These are phyloP conservation scores for Rhynchospora breviuscula DNA, from an alignment of 176 grass and related monocot genomes.

Conservation along the genomic window DNA sequence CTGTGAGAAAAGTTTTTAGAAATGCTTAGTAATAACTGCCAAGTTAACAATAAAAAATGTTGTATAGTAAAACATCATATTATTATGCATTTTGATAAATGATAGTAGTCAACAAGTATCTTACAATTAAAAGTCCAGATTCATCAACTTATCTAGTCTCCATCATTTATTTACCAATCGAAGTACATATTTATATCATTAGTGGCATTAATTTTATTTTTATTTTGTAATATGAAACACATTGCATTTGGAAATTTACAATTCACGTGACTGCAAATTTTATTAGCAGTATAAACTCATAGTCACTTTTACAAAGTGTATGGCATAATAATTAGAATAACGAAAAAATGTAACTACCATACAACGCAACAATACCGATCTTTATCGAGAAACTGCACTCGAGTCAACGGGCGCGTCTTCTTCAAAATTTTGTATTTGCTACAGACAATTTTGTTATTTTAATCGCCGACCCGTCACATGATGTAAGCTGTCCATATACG, in stretches of 20 bases:
- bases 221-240: neutral
- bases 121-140: neutral
- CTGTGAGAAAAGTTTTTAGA: no score
- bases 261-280: neutral
- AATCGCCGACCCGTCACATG: slow-evolving; percentile 2
- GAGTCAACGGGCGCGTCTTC: no score
- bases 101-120: no score
- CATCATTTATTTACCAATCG: neutral
- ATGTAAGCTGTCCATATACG: neutral
- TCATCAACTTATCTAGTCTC: neutral
- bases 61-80: neutral
- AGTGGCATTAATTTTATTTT: neutral
- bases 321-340: neutral
- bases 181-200: neutral
- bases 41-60: no score
- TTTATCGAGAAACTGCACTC: no score
- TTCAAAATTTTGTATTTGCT: neutral
- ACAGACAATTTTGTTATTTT: neutral
- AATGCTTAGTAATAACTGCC: no score
- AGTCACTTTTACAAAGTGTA: neutral
- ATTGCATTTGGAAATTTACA: neutral
- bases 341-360: neutral
- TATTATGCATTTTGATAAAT: no score
- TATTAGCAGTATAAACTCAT: neutral
- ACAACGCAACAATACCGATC: no score